Base-by-base conservation (phyloP, 257 asterid species). In the Eucommia ulmoides region DNA sequence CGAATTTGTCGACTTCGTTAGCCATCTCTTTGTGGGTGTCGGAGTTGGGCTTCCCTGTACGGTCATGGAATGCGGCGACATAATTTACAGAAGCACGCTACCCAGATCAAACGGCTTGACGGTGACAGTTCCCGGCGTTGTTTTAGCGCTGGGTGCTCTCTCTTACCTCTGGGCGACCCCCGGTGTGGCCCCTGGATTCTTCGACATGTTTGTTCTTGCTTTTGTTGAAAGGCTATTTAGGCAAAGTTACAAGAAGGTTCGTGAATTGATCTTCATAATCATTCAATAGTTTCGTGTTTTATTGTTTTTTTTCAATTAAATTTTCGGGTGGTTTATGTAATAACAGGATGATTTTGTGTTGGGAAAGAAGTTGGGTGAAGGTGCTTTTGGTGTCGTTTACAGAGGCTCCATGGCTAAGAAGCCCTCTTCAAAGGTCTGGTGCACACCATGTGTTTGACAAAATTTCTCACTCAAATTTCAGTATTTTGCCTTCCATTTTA, bases 151-250 rank as follows among this genome's bases (percentile, higher is more conserved):
- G 67, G 82, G 95, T 3, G 72, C 96, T 42, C 74, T 91, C 45
- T 91, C 96, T 33, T 91, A 86, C 64, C 73, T 91, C 22, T 91
- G 98, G 98, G 94, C 96, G 58, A 86, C 98, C 26, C 98, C 98
- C 41, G 99, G 96, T 65, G 94, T 91, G 20, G 99, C 96, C n/a
- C 98, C 95, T 73, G 96, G 96, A 0, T 86, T 83, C 68, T 91
- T 76, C 52, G 98, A 91, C 56, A 91, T 91, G 98, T 91, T 91
- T 75, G 87, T 91, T 58, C 98, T 91, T 66, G 89, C 95, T 55
- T 75, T 79, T 65, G 65, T 79, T 48, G 96, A 91, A 45, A 81
- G 96, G 52, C 12, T 81, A 45, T 83, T 83, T 61, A 69, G 87
- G 58, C 87, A 93, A 18, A 74, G 72, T 56, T 86, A 69, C 52